Evolutionary conservation across 2,329 filamentous ascomycete species (phyloP), one percentile per base, ranked within the genome.

Genomic region (Coleophoma eucalyptorum): DNA sequence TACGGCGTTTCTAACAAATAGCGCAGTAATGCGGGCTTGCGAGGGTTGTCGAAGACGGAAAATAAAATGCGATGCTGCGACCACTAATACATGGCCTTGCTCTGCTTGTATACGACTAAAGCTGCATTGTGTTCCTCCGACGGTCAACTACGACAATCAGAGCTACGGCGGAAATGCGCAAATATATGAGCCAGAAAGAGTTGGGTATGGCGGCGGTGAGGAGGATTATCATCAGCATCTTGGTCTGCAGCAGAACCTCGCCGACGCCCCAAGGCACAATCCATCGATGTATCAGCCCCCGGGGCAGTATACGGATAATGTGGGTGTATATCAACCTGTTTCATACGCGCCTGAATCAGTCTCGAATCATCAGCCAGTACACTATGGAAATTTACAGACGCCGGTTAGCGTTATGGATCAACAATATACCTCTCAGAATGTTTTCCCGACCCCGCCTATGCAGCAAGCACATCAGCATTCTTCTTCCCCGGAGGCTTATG

Each of bases 11-110:
- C 26, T 26, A 8, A 26, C 26, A 26, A n/a, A 26, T 26, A 26
- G 8, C 34, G n/a, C 56, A 95, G 93, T 97, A 48, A 97, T 96
- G 91, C 86, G 94, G 75, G 94, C 93, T 50, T 97, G 93, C 69
- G 93, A 97, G 72, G 93, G 93, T 54, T 97, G 93, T 67, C 83
- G 93, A 55, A 86, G 91, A 70, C 84, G 93, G 64, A 99, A 99
- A 72, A 99, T 99, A 67, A 96, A 96, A 70, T 99, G 93, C 72
- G 94, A 97, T 73, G 91, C 93, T 48, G 93, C 93, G 18, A 96
- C 93, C 13, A 97, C 92, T 38, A 97, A 97, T 69, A 91, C 90
- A 35, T 97, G 94, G 93, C 94, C 94, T 26, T 97, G 93, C 70
- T 94, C 92, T 38, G 90, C 94, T 34, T 99, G 93, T 68, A 87